phyloP scores from a whole-genome alignment of 345 rosid genomes.

The Viola odorata region DNA sequence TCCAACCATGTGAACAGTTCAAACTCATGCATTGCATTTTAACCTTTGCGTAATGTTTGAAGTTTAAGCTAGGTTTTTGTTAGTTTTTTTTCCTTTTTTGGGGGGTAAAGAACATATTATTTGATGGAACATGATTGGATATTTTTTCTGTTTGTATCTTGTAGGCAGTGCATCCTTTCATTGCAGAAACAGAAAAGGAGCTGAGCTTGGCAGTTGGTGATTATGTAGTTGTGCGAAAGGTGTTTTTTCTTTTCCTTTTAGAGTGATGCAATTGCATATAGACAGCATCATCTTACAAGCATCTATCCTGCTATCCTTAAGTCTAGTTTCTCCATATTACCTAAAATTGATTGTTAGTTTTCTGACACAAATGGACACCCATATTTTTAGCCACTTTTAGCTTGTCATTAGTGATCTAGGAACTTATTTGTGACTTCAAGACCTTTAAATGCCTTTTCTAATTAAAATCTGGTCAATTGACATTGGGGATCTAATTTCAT shows the following conservation, averaged over 20 bases:
- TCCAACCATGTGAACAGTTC: not conserved
- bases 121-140: not conserved
- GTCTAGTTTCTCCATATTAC: not conserved
- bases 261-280: slow-evolving; percentile 3
- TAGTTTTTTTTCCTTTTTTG: no score
- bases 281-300: slow-evolving; percentile 4
- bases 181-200: slow-evolving; percentile 86
- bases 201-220: slow-evolving; percentile 77
- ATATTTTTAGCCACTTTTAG: no score
- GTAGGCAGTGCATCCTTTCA: slow-evolving; percentile 68
- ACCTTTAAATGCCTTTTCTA: not conserved
- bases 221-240: slow-evolving; percentile 86
- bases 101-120: no score
- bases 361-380: not conserved
- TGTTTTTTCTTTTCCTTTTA: slow-evolving; percentile 20
- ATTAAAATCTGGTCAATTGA: no score
- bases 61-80: no score
- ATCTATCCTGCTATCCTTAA: not conserved
- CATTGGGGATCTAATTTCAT: not conserved
- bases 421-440: not conserved
- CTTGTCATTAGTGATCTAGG: not conserved
- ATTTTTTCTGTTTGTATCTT: slow-evolving; percentile 7
- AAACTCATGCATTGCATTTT: not conserved
- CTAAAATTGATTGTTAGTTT: not conserved
- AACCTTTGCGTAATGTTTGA: not conserved